Base-by-base conservation (phyloP, 805 yeast genomes). In the Metschnikowia proteae region DNA sequence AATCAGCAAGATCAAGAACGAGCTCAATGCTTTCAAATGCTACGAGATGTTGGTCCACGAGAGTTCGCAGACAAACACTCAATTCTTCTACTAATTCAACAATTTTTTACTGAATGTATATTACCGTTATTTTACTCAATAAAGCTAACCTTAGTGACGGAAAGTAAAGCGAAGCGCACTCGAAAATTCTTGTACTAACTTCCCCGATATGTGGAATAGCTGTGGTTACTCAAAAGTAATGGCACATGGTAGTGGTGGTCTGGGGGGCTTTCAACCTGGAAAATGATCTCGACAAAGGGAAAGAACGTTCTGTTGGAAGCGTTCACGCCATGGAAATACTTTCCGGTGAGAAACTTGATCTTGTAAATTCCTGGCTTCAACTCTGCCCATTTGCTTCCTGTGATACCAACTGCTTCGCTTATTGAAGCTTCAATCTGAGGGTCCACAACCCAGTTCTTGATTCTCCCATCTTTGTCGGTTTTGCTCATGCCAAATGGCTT, bases 171-270 rank as follows among this genome's bases (percentile, higher is more conserved):
- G 17, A 17, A 17, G 17, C 17, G 17, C 17, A 17, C 17, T 17
- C 17, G 17, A 17, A 17, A 17, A 17, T 17, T 17, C 17, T 17
- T 17, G 17, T 17, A 26, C 45, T 56, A 85, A 60, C 87, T 81
- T 1, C 98, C 98, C 48, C 97, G 78, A 70, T 91, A 91, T 0
- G 97, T 91, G 5, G 96, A 81, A 69, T 90, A 91, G 31, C 96
- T 85, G 67, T 85, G 88, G 61, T 88, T 88, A 38, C 96, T 83
- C 49, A 91, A 71, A 46, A 91, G 75, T 52, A 91, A 69, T 0
- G 98, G 98, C 47, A 91, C 85, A 63, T 91, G 98, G 66, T 89
- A 91, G 64, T 91, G 98, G 34, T 79, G 71, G 51, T 84, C 88
- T 0, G 88, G 84, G 0, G 86, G 86, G 53, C 75, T 73, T 5